Percentiles rank a stretch among this genome's conserved stretches.
phyloP scores from a whole-genome alignment of 2,329 filamentous ascomycete species.

The Colletotrichum sp. region DNA sequence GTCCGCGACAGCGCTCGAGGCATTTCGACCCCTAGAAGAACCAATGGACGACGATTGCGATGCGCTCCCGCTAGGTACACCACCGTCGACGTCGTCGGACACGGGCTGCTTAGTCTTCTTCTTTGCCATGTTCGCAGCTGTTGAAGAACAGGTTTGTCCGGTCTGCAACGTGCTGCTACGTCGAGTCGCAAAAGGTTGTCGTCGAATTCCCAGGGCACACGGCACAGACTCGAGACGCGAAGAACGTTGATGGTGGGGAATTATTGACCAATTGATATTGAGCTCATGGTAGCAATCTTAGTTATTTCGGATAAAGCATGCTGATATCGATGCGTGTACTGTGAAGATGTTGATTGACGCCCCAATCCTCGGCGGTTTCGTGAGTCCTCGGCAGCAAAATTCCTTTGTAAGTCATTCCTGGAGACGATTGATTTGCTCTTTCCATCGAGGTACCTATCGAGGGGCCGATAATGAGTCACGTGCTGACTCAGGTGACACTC shows the following conservation, averaged over 20 bases:
- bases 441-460: background rate
- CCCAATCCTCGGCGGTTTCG: background rate
- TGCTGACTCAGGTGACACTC: accelerated
- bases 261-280: conserved; percentile 19
- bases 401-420: background rate
- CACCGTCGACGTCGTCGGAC: conserved; percentile 30
- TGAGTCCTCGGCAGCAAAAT: background rate
- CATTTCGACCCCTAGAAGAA: conserved; percentile 22
- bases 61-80: conserved; percentile 7
- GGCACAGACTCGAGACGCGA: background rate
- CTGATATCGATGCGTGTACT: background rate
- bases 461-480: background rate
- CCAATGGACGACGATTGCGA: background rate
- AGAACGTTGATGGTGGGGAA: background rate
- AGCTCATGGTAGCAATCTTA: conserved; percentile 13
- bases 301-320: background rate
- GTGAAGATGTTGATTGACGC: background rate
- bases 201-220: background rate
- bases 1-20: conserved; percentile 34
- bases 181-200: background rate
- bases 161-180: background rate
- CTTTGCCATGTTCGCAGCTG: conserved; percentile 43
- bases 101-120: conserved; percentile 49
- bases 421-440: background rate
- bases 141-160: background rate